phyloP scores from a whole-genome alignment of 2,329 filamentous ascomycete genomes.

The Colletotrichum gloeosporioides region DNA sequence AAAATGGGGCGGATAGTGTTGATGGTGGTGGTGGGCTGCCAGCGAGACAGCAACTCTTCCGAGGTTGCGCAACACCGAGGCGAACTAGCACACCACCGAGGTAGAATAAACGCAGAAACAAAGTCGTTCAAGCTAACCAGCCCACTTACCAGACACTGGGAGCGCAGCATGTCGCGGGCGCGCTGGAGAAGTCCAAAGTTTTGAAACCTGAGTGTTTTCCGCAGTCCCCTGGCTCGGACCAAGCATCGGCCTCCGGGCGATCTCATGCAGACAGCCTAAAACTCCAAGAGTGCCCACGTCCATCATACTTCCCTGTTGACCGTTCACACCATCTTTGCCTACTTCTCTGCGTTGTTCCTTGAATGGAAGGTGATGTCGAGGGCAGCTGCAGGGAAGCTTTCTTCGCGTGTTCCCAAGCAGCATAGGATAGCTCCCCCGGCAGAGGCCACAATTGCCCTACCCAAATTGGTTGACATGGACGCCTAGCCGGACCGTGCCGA shows the following conservation, averaged over 20 bases:
- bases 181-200: background rate
- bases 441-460: background rate
- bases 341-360: background rate
- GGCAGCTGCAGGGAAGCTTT: background rate
- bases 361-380: background rate
- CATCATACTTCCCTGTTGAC: background rate
- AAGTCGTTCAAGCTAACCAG: background rate
- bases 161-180: background rate
- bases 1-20: background rate
- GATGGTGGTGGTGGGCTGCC: background rate
- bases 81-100: background rate
- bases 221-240: slow-evolving; percentile 1
- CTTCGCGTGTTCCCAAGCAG: background rate
- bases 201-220: slow-evolving; percentile 4
- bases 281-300: background rate
- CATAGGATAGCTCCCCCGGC: background rate
- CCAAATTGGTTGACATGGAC: background rate
- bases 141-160: background rate
- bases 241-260: slow-evolving; percentile 6
- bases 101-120: background rate
- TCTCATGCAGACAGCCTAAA: background rate
- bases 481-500: slow-evolving; percentile 5
- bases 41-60: background rate
- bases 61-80: background rate
- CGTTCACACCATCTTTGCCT: background rate